phyloP scores from a whole-genome alignment of 2,329 filamentous ascomycete species.

The Epichloe sibirici region DNA sequence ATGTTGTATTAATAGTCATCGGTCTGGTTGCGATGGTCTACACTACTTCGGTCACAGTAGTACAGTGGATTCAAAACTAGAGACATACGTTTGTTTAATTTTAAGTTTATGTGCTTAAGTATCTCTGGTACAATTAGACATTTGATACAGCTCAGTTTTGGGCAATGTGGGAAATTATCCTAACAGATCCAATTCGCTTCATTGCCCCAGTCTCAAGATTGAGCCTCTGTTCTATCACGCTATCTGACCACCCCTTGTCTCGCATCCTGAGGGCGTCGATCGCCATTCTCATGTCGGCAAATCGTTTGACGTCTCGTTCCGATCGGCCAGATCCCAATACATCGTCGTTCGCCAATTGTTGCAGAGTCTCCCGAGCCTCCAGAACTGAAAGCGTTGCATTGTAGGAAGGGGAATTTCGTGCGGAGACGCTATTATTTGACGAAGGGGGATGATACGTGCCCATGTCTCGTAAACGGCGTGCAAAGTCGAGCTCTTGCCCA shows the following conservation, averaged over 20 bases:
- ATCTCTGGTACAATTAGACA: too few species aligned
- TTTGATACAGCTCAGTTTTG: neutral
- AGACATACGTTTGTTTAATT: neutral
- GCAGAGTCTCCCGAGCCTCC: neutral
- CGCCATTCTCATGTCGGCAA: slow-evolving; percentile 4
- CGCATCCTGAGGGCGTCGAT: slow-evolving; percentile 3
- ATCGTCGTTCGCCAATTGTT: neutral
- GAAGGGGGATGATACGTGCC: neutral
- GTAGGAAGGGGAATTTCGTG: neutral
- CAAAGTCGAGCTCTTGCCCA: neutral
- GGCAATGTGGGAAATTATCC: neutral
- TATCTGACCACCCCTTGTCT: neutral
- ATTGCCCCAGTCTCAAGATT: neutral
- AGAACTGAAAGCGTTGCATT: slow-evolving; percentile 1
- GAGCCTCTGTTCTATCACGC: neutral
- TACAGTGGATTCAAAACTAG: slow-evolving; percentile 20
- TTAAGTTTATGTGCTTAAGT: too few species aligned
- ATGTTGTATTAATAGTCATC: slow-evolving; percentile 49
- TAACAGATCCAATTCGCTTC: neutral
- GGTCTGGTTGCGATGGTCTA: slow-evolving; percentile 59
- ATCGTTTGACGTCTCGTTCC: neutral
- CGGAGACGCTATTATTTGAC: neutral
- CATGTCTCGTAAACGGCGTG: neutral
- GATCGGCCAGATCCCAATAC: neutral
- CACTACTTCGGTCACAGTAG: slow-evolving; percentile 50